Conservation (phyloP, 768 basidiomycete species). For the Termitomyces sp. region DNA sequence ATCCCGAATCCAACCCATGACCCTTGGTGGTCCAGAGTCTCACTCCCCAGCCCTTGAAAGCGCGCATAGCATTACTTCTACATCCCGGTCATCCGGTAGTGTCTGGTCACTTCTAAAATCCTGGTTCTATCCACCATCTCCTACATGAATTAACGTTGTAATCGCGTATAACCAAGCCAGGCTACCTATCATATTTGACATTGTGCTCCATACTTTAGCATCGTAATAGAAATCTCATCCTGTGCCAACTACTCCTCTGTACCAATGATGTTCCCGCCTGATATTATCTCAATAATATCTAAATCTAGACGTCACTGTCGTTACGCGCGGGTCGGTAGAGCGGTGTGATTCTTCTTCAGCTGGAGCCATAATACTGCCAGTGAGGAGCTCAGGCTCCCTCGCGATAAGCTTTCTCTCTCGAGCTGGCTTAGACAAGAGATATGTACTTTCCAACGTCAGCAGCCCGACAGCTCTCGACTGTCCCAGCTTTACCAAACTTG, state of each 20-base stretch:
- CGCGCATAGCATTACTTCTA: slow-evolving; percentile 5
- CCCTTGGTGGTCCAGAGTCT: slow-evolving; percentile 30
- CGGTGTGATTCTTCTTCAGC: slow-evolving; percentile 4
- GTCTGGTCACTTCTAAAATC: slow-evolving; percentile 37
- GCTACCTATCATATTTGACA: slow-evolving; percentile 4
- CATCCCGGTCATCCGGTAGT: slow-evolving; percentile 7
- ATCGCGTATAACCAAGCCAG: slow-evolving; percentile 2
- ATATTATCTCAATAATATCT: neutral
- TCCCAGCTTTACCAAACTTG: slow-evolving; percentile 62
- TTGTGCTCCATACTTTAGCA: neutral
- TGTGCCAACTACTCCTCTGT: slow-evolving; percentile 1
- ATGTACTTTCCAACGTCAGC: slow-evolving; percentile 90
- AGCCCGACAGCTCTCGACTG: slow-evolving; percentile 65
- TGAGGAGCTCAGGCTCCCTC: neutral
- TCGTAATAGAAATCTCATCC: neutral
- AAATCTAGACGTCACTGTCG: neutral
- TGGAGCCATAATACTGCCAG: neutral
- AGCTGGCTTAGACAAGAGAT: slow-evolving; percentile 3
- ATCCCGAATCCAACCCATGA: slow-evolving; percentile 61
- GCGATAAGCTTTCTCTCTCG: neutral
- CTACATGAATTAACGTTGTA: slow-evolving; percentile 11
- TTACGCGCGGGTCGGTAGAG: neutral
- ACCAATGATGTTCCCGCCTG: slow-evolving; percentile 1
- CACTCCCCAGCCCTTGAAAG: slow-evolving; percentile 12
- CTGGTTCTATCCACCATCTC: slow-evolving; percentile 31